Evolutionary conservation across 2,329 filamentous ascomycete genomes (phyloP).

Genomic region (Stagonosporopsis cucurbitacearum): DNA sequence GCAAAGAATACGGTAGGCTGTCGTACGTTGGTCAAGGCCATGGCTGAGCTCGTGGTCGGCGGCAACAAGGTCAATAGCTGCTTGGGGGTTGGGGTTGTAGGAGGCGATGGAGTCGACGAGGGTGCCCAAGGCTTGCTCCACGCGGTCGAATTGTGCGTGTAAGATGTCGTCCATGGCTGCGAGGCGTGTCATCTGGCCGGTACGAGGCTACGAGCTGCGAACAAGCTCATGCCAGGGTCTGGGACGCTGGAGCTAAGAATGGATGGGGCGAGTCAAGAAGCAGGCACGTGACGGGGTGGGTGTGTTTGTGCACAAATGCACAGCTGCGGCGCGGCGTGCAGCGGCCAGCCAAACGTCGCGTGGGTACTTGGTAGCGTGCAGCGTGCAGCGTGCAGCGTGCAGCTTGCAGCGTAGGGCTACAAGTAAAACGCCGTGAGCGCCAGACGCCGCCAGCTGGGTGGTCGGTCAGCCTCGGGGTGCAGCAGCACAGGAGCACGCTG

Average conservation of each 20-base stretch:
- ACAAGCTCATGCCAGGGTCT: conserved; percentile 14
- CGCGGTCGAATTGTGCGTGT: conserved; percentile 53
- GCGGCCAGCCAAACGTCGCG: conserved; percentile 17
- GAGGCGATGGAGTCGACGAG: conserved; percentile 82
- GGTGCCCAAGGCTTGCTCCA: conserved; percentile 62
- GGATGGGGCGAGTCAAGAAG: not conserved
- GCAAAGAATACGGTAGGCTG: not conserved
- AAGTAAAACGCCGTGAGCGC: conserved; percentile 27
- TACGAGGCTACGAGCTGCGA: no score
- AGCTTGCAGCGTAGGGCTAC: conserved; percentile 23
- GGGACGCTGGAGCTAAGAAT: conserved; percentile 9
- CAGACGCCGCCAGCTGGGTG: conserved; percentile 33
- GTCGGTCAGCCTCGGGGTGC: conserved; percentile 21
- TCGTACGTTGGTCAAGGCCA: conserved; percentile 69
- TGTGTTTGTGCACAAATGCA: not conserved
- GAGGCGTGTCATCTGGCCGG: conserved; percentile 9
- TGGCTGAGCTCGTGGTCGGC: conserved; percentile 73
- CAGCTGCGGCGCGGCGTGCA: conserved; percentile 12
- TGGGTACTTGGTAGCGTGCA: conserved; percentile 19
- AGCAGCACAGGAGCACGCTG: conserved; percentile 2
- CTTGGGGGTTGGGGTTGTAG: conserved; percentile 75
- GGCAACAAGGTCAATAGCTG: conserved; percentile 71
- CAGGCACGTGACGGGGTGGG: conserved; percentile 12
- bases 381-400: conserved; percentile 20
- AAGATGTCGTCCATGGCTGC: conserved; percentile 52